Conservation (phyloP, 139 green algal genomes). For the Coccomyxa sp. region DNA sequence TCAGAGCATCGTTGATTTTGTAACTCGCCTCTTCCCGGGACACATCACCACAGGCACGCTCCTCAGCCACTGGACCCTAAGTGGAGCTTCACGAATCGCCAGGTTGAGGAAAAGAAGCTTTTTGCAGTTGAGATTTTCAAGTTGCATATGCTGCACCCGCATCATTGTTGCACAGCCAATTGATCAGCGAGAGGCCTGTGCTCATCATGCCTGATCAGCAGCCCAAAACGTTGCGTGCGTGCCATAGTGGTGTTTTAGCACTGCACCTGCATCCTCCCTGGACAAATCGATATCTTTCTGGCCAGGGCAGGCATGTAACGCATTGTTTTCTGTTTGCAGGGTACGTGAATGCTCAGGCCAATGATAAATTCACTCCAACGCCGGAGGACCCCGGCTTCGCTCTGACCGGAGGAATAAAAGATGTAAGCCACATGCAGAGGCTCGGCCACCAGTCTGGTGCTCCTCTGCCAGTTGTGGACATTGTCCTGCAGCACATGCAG, state of each 20-base stretch:
- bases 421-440: slow-evolving; percentile 10
- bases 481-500: slow-evolving; percentile 7
- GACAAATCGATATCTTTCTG: too few relatives aligned
- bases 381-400: not conserved
- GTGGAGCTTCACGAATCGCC: not conserved
- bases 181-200: too few relatives aligned
- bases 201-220: too few relatives aligned
- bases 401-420: slow-evolving; percentile 3
- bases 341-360: not conserved
- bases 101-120: too few relatives aligned
- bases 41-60: not conserved
- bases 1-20: not conserved
- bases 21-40: not conserved
- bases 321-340: not conserved
- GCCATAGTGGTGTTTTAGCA: too few relatives aligned
- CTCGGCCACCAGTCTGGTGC: not conserved
- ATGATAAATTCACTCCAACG: not conserved
- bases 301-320: too few relatives aligned
- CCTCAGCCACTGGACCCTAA: not conserved
- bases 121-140: too few relatives aligned
- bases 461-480: not conserved
- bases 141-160: too few relatives aligned
- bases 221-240: too few relatives aligned
- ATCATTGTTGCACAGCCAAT: too few relatives aligned
- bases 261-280: too few relatives aligned